These are phyloP conservation scores for Raddia guianensis DNA, from an alignment of 176 grass and related monocot genomes.

Conservation along the genomic window DNA sequence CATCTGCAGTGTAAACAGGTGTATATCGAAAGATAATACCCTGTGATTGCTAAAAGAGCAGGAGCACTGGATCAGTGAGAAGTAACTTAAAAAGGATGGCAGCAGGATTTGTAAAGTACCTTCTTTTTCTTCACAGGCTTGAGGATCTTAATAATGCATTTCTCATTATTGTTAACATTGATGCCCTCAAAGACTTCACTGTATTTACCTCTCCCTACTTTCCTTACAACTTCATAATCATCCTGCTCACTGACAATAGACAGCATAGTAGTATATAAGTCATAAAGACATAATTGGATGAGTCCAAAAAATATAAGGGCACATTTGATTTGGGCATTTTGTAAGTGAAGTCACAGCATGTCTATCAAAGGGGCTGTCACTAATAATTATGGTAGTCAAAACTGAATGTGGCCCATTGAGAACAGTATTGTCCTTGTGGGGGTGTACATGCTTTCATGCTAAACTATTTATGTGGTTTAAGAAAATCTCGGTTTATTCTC, in stretches of 20 bases:
- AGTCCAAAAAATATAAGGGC: background rate
- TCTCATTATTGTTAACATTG: conserved; percentile 86
- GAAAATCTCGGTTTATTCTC: background rate
- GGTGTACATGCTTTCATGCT: background rate
- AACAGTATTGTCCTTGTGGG: background rate
- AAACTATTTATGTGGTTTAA: background rate
- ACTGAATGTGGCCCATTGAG: background rate
- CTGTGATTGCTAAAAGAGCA: background rate
- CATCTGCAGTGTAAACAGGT: background rate
- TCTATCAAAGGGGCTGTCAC: background rate
- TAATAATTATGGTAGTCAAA: conserved; percentile 1
- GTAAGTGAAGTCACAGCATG: background rate
- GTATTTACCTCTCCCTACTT: conserved; percentile 97
- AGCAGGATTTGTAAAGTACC: conserved; percentile 47
- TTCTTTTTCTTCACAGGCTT: conserved; percentile 99
- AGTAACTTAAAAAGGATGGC: background rate
- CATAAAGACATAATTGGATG: background rate
- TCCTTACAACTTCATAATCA: conserved; percentile 94
- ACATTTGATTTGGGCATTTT: background rate
- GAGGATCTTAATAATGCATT: conserved; percentile 94
- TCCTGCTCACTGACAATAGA: conserved; percentile 79
- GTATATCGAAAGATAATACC: background rate
- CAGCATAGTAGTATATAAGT: conserved; percentile 13
- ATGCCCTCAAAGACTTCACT: conserved; percentile 97
- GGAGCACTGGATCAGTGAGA: background rate